A percentile compares a stretch with the other conserved stretches of the same genome.
Conservation (phyloP, 129 eudicot genomes). For the Helianthus tuberosus region DNA sequence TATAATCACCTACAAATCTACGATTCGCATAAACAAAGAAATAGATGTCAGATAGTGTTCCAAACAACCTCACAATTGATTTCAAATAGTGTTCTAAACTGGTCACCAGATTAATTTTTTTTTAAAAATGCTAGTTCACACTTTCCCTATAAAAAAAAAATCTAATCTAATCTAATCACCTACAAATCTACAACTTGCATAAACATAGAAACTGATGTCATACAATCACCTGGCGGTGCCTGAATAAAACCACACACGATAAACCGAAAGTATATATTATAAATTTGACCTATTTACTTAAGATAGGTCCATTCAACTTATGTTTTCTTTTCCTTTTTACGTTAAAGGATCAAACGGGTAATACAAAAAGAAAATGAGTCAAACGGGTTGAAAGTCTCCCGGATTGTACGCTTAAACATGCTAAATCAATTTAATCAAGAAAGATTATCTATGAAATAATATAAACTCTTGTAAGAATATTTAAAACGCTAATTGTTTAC, state of each 20-base stretch:
- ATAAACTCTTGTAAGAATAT: not conserved
- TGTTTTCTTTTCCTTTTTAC: not conserved
- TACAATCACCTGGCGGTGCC: slow-evolving; percentile 68
- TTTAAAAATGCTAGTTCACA: not conserved
- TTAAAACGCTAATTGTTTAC: not conserved
- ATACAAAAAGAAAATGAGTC: not conserved
- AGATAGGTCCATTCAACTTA: not conserved
- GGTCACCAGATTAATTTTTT: too few relatives aligned
- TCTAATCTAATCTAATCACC: not conserved
- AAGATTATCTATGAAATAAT: not conserved
- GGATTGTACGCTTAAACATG: not conserved
- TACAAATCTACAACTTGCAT: not conserved
- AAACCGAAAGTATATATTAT: not conserved
- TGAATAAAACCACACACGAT: slow-evolving; percentile 37
- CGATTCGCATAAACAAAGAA: too few relatives aligned
- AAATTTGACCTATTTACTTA: slow-evolving; percentile 5
- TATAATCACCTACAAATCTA: too few relatives aligned
- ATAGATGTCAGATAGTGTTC: too few relatives aligned
- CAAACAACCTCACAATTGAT: not conserved
- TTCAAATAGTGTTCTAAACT: not conserved
- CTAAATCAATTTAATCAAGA: not conserved
- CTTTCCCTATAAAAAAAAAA: not conserved
- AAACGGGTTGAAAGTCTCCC: not conserved
- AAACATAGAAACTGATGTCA: not conserved
- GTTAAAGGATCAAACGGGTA: not conserved